Conservation (phyloP, 257 asterid species). For the Ligustrum vulgare region DNA sequence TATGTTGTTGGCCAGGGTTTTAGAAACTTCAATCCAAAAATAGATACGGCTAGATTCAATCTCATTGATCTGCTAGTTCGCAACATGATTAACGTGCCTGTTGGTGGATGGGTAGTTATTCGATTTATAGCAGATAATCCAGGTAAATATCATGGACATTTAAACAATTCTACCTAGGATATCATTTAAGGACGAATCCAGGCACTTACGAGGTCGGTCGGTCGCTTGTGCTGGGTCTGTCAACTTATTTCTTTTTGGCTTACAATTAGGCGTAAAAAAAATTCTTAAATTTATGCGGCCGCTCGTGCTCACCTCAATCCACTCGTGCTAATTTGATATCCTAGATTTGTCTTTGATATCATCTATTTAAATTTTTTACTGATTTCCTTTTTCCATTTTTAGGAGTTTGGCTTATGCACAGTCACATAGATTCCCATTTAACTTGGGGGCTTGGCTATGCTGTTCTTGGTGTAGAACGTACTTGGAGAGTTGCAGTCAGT, state of each 20-base stretch:
- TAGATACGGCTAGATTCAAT: conserved; percentile 49
- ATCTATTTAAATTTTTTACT: not conserved
- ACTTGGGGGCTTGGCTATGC: conserved; percentile 62
- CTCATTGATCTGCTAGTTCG: conserved; percentile 58
- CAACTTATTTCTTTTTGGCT: too few species aligned
- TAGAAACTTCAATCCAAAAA: conserved; percentile 54
- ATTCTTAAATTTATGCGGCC: too few species aligned
- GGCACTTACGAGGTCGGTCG: too few species aligned
- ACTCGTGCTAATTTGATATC: too few species aligned
- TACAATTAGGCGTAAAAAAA: too few species aligned
- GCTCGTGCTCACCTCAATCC: too few species aligned
- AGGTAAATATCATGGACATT: conserved; percentile 29
- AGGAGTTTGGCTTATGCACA: conserved; percentile 77
- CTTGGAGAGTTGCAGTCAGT: conserved; percentile 46
- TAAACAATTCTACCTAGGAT: not conserved
- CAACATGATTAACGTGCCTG: conserved; percentile 61
- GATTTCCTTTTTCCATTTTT: not conserved
- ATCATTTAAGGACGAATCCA: too few species aligned
- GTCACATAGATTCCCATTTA: conserved; percentile 74
- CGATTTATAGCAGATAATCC: conserved; percentile 72
- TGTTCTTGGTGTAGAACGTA: conserved; percentile 66
- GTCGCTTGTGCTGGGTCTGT: too few species aligned
- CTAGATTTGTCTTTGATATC: too few species aligned
- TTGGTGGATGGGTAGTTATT: conserved; percentile 73
- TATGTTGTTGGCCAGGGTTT: conserved; percentile 66